A percentile compares a stretch with the other conserved stretches of the same genome.
phyloP scores from a whole-genome alignment of 768 basidiomycete species.

The Gymnopilus junonius region DNA sequence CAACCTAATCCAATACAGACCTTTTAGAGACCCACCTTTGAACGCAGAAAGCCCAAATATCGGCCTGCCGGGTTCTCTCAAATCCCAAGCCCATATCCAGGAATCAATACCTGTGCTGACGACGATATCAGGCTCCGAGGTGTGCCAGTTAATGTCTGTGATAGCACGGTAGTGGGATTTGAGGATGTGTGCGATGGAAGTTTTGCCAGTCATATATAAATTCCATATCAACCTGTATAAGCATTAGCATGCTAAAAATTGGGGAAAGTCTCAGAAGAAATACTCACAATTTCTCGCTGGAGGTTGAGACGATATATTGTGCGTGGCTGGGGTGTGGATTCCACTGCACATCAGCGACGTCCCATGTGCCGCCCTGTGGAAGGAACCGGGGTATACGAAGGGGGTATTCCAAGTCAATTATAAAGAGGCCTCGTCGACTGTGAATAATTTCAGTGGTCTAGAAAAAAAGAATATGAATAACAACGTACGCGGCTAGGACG shows the following conservation, averaged over 20 bases:
- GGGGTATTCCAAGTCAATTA: conserved; percentile 91
- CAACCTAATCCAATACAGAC: not conserved
- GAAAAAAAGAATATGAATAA: not conserved
- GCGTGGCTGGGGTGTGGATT: conserved; percentile 79
- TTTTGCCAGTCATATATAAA: conserved; percentile 70
- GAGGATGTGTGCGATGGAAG: conserved; percentile 83
- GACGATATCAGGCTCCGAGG: conserved; percentile 80
- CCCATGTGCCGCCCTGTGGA: conserved; percentile 96
- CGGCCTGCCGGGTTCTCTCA: conserved; percentile 72
- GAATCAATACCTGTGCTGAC: conserved; percentile 93
- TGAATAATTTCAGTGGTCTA: not conserved
- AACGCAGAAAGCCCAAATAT: conserved; percentile 68
- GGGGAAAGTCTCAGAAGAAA: not conserved
- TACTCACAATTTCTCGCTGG: conserved; percentile 83
- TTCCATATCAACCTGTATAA: conserved; percentile 87
- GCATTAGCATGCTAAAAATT: too few relatives aligned
- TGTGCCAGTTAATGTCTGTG: conserved; percentile 98
- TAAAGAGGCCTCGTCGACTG: conserved; percentile 88
- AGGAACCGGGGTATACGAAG: conserved; percentile 89
- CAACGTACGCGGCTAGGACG: conserved; percentile 82
- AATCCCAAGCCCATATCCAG: conserved; percentile 95
- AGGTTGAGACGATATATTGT: conserved; percentile 87
- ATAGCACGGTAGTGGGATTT: conserved; percentile 94
- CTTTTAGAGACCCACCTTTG: conserved; percentile 33
- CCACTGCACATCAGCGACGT: conserved; percentile 93